phyloP scores from a whole-genome alignment of 169 alveolate species.

The Cryptosporidium parvum region DNA sequence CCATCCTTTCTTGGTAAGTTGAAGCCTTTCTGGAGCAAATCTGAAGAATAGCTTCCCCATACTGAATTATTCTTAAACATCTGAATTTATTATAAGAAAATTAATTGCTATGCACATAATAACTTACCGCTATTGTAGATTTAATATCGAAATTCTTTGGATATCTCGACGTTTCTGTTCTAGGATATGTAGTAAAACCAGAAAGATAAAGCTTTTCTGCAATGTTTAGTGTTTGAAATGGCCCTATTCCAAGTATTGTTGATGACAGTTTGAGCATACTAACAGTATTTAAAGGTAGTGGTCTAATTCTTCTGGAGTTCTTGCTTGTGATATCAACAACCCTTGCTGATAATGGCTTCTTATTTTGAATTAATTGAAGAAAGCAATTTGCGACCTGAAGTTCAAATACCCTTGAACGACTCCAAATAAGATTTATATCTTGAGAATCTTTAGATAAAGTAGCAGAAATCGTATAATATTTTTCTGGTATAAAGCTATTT shows the following conservation, averaged over 20 bases:
- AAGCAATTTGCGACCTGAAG: constrained; percentile 72
- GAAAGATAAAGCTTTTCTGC: constrained; percentile 95
- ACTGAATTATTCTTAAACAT: constrained; percentile 78
- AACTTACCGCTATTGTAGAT: constrained; percentile 66
- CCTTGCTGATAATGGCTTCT: constrained; percentile 75
- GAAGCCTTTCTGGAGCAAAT: constrained; percentile 78
- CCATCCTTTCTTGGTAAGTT: constrained; percentile 87
- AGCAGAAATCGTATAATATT: constrained; percentile 86
- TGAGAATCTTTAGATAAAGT: constrained; percentile 43
- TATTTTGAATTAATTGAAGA: constrained; percentile 17
- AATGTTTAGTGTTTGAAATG: constrained; percentile 92
- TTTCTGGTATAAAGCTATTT: constrained; percentile 89
- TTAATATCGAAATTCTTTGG: constrained; percentile 89
- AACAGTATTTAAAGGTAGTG: constrained; percentile 94
- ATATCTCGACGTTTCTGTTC: constrained; percentile 94
- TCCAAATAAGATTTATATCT: constrained; percentile 82
- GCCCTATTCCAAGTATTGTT: constrained; percentile 90
- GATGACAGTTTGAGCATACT: constrained; percentile 93
- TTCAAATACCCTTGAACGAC: constrained; percentile 85
- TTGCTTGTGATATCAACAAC: constrained; percentile 77
- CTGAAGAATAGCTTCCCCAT: constrained; percentile 83
- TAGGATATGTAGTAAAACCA: constrained; percentile 95
- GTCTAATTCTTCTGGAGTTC: constrained; percentile 83
- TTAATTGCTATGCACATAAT: constrained; percentile 24
- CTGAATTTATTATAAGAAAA: constrained; percentile 47